Conservation (phyloP, 2,329 filamentous ascomycete genomes). For the Pseudocercospora cruenta region DNA sequence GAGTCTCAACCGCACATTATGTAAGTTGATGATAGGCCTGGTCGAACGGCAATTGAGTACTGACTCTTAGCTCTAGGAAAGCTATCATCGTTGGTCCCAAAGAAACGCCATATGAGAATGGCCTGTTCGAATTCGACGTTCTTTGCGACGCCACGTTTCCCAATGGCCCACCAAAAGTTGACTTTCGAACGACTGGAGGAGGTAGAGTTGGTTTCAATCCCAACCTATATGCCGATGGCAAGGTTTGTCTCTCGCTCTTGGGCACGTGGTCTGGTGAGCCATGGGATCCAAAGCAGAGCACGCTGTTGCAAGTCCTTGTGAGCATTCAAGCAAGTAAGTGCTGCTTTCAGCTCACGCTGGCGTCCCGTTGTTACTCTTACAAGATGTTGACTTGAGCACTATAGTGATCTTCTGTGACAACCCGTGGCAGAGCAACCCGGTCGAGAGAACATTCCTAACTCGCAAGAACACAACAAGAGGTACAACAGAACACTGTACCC, state of each 20-base stretch:
- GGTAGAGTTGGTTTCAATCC: conserved; percentile 59
- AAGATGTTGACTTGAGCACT: neutral
- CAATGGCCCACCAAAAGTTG: conserved; percentile 51
- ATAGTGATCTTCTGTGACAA: conserved; percentile 40
- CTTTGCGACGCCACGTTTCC: conserved; percentile 54
- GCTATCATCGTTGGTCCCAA: conserved; percentile 60
- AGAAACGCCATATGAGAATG: conserved; percentile 63
- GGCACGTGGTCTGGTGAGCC: conserved; percentile 60
- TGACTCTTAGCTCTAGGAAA: conserved; percentile 38
- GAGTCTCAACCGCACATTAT: conserved; percentile 60
- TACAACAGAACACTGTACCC: conserved; percentile 38
- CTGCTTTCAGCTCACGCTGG: neutral
- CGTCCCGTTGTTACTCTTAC: neutral
- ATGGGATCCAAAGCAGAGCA: conserved; percentile 54
- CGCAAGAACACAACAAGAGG: conserved; percentile 18
- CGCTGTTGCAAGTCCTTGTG: conserved; percentile 38
- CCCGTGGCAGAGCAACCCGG: conserved; percentile 52
- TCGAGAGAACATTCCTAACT: conserved; percentile 25
- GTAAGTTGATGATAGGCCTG: neutral
- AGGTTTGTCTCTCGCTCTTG: conserved; percentile 60
- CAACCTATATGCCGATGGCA: conserved; percentile 64
- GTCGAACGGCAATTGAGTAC: neutral
- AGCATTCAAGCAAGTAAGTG: conserved; percentile 45
- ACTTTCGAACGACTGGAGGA: conserved; percentile 58
- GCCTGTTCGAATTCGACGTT: conserved; percentile 63